These are phyloP conservation scores for Vinca minor DNA, from an alignment of 257 asterid genomes.

Conservation along the genomic window DNA sequence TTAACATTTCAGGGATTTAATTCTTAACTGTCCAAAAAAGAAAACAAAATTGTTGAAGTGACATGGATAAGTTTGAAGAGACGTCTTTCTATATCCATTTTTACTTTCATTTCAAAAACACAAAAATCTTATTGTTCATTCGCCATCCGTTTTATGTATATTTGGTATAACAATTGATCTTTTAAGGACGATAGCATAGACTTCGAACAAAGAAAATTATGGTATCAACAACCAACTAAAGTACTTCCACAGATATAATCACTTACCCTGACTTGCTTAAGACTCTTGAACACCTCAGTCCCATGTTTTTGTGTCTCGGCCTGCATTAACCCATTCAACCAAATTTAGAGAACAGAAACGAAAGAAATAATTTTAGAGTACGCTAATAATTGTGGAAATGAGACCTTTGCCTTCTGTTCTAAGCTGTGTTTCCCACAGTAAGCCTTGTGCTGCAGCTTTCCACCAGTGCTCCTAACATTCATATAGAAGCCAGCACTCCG, in stretches of 20 bases:
- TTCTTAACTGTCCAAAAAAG: too few relatives aligned
- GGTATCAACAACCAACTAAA: not conserved
- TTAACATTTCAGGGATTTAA: not conserved
- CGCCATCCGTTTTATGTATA: too few relatives aligned
- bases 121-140: not conserved
- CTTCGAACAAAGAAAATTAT: not conserved
- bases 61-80: too few relatives aligned
- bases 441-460: slow-evolving; percentile 91
- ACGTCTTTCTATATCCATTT: too few relatives aligned
- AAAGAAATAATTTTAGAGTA: not conserved
- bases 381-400: not conserved
- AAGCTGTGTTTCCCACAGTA: slow-evolving; percentile 86
- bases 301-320: slow-evolving; percentile 73
- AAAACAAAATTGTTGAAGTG: too few relatives aligned
- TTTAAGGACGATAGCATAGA: too few relatives aligned
- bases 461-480: slow-evolving; percentile 62
- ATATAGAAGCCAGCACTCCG: slow-evolving; percentile 90
- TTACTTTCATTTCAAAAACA: not conserved
- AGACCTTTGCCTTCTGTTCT: slow-evolving; percentile 91
- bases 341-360: slow-evolving; percentile 10
- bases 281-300: slow-evolving; percentile 74
- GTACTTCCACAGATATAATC: slow-evolving; percentile 1
- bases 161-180: too few relatives aligned
- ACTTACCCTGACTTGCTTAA: slow-evolving; percentile 92
- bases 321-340: slow-evolving; percentile 30